Evolutionary conservation across 2,329 filamentous ascomycete genomes (phyloP), one percentile per base, ranked within the genome.

Genomic region (Acrocalymma vagum): DNA sequence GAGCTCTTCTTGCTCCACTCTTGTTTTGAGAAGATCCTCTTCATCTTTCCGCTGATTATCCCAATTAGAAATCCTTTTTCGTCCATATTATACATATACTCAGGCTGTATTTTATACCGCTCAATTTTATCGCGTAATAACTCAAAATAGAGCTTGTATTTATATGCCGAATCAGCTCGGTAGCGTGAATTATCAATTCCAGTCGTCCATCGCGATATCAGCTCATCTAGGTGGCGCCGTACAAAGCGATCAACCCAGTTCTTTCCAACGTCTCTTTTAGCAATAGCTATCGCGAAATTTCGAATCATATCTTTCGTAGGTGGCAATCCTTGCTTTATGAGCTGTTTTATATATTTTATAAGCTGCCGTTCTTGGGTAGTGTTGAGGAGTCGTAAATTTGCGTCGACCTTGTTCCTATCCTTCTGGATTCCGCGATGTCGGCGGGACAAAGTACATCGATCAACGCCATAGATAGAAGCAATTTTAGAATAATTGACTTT

Each of bases 81-180:
- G 38, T 45, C 42, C 24, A 45, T 41, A 29, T 41, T 42, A 21
- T 42, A 46, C 14, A 27, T 45, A 31, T 37, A 17, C 18, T 26
- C 11, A 25, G 25, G 22, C 8, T 32, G 29, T 11, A 38, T 15
- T 5, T 32, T 17, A 14, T 40, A 37, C 38, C 38, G 14, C 22
- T 29, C 22, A 14, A 46, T 32, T 31, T 42, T 38, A 29, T 15
- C 24, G 24, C 25, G 20, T 28, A 47, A 22, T 20, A 49, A 38
- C 20, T 50, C 26, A 35, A 60, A 60, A n/a, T 47, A 48, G 9
- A 38, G 33, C 9, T 25, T 37, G 38, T 57, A 60, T 38, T 55
- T 48, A 16, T 27, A 9, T 8, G 11, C 26, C 37, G 29, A 54
- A 42, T 64, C 42, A 42, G 50, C 57, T 24, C 50, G 42, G 17